These are phyloP conservation scores for Schizonepeta tenuifolia DNA, from an alignment of 257 asterid genomes.

Conservation along the genomic window DNA sequence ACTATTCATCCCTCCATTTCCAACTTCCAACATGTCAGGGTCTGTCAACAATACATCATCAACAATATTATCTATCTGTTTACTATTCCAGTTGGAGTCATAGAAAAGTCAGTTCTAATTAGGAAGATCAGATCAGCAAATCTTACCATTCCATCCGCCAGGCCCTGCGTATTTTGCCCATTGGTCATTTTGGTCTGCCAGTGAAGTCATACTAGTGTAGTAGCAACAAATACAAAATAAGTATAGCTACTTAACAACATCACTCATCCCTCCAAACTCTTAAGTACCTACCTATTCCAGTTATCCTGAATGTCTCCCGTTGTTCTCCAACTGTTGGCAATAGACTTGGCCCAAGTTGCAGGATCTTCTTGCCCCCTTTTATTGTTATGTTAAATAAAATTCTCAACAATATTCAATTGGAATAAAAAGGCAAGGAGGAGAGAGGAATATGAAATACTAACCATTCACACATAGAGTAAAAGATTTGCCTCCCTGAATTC, in stretches of 20 bases:
- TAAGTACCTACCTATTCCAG: slow-evolving; percentile 55
- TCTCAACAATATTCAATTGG: too few relatives aligned
- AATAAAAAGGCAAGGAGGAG: too few relatives aligned
- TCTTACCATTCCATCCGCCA: slow-evolving; percentile 94
- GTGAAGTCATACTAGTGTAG: slow-evolving; percentile 68
- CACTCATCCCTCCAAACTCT: not conserved
- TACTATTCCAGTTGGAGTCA: too few relatives aligned
- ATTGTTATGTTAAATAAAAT: not conserved
- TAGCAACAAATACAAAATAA: not conserved
- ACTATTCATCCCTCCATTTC: slow-evolving; percentile 86
- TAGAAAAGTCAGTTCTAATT: not conserved
- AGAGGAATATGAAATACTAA: slow-evolving; percentile 32
- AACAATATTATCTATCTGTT: too few relatives aligned
- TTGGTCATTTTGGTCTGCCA: slow-evolving; percentile 79
- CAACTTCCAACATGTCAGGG: slow-evolving; percentile 99
- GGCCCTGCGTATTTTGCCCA: slow-evolving; percentile 94
- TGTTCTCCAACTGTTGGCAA: slow-evolving; percentile 96
- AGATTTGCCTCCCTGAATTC: slow-evolving; percentile 87
- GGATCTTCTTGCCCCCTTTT: slow-evolving; percentile 90
- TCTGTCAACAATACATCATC: slow-evolving; percentile 42
- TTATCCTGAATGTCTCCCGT: slow-evolving; percentile 82
- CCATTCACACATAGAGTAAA: slow-evolving; percentile 94
- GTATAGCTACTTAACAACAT: not conserved
- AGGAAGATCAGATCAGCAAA: not conserved
- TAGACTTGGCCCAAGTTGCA: slow-evolving; percentile 86